Evolutionary conservation across 73 alveolate genomes (phyloP), one percentile per base, ranked within the genome.

Genomic region (Blepharisma stoltei): DNA sequence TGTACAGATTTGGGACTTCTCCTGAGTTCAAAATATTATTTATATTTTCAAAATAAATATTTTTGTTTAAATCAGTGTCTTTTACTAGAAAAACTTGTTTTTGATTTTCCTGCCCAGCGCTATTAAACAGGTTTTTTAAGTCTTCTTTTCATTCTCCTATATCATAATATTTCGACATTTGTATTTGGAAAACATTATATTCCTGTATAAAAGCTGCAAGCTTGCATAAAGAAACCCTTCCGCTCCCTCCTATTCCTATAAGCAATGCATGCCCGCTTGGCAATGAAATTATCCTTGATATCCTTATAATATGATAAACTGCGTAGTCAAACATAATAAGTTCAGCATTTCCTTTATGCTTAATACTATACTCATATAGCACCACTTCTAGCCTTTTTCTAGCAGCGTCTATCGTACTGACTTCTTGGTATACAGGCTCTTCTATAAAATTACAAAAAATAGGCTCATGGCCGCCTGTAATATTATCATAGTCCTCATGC

Each of bases 1-100:
- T 87, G 83, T 89, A 97, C 47, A 97, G 87, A 67, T 95, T 95
- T 14, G 99, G 95, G 4, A 97, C 98, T 81, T 97, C 99, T n/a
- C 99, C 99, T 43, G 97, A 86, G 82, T 93, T 93, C 21, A 93
- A 67, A 20, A 93, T 85, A 78, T 90, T 91, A 79, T 91, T 94
- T 0, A 93, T 83, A 55, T 93, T 95, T 78, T 93, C 98, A 6
- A 93, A 83, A 93, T 90, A 84, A 67, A 89, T 54, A 68, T 93
- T 97, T 66, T 90, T 81, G 38, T 83, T 82, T 7, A 93, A 90
- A 73, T 93, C 83, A 11, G 92, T 89, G 68, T 93, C 98, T 0
- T 90, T 88, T 84, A 93, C 71, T 8, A 88, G 53, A 91, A 93
- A 93, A 0, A 93, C 78, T 2, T 76, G 79, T 11, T 80, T 77